Percentiles rank a stretch among this genome's conserved stretches.
phyloP scores from a whole-genome alignment of 805 yeast genomes.

The Candida parachauliodes region DNA sequence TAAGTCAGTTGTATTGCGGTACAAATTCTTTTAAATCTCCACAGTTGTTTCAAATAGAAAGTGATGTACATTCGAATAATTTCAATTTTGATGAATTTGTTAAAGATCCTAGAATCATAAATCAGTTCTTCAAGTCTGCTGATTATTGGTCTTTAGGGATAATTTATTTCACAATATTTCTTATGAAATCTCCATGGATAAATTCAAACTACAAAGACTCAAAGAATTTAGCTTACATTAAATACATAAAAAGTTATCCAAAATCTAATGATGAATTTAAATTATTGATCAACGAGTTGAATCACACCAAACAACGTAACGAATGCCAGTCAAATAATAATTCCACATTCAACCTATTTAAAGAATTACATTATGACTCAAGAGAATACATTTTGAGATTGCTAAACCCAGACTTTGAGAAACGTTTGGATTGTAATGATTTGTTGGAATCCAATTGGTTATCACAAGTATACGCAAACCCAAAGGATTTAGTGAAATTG shows the following conservation, averaged over 20 bases:
- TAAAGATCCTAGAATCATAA: neutral
- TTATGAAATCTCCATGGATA: conserved; percentile 48
- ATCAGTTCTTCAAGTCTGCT: conserved; percentile 27
- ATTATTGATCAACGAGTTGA: conserved; percentile 17
- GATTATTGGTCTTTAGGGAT: conserved; percentile 56
- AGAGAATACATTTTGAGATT: conserved; percentile 28
- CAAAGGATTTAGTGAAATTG: conserved; percentile 27
- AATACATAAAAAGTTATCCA: conserved; percentile 28
- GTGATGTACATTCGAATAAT: conserved; percentile 9
- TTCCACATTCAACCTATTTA: conserved; percentile 32
- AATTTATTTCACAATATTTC: conserved; percentile 41
- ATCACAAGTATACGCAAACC: conserved; percentile 35
- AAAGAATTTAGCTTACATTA: conserved; percentile 18
- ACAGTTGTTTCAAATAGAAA: conserved; percentile 36
- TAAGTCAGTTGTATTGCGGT: conserved; percentile 37
- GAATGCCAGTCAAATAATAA: conserved; percentile 20
- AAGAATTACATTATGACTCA: conserved; percentile 36
- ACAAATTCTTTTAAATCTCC: conserved; percentile 56
- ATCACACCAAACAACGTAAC: conserved; percentile 17
- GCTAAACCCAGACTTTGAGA: conserved; percentile 28
- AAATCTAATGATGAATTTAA: conserved; percentile 10
- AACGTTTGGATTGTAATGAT: conserved; percentile 22
- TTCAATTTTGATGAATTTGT: conserved; percentile 10
- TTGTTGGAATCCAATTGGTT: conserved; percentile 34
- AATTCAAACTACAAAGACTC: conserved; percentile 27